Evolutionary conservation across 208 protist species (phyloP), one percentile per base, ranked within the genome.

Genomic region (Acanthamoeba sp.): DNA sequence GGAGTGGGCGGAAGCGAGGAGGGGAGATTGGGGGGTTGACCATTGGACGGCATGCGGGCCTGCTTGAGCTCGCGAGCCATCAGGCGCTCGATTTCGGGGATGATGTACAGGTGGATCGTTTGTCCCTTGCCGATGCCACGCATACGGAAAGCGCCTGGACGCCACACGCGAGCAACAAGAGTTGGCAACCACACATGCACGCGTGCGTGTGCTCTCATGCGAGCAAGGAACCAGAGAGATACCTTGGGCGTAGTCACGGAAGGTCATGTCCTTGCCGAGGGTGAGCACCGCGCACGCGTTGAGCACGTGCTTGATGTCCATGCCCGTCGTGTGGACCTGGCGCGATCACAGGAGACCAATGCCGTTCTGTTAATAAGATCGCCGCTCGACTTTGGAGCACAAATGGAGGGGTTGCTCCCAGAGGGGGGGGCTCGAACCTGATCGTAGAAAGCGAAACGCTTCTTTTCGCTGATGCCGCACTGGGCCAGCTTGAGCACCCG

Each of bases 261-360:
- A 99, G 6, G 98, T 98, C 94, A 99, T 98, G 95, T 99, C 98
- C 96, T 99, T 99, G 73, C 98, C 98, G 27, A 99, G 90, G 1
- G 98, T 99, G 59, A 99, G 95, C 36, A 98, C 98, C 16, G 98
- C 98, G 20, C 95, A 95, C 1, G 98, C 98, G 42, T 98, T 99
- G 36, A 98, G 96, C 0, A 97, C 96, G 89, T 99, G 98, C 95
- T 98, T 98, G 66, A 99, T 98, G 90, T 99, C 98, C 89, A 98
- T 99, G 73, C 98, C 98, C 40, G 98, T 99, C 45, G 98, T 99
- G 96, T 99, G 98, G 24, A 99, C 97, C 96, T 98, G 97, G n/a
- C n/a, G n/a, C n/a, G n/a, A n/a, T n/a, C n/a, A n/a, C n/a, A n/a
- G n/a, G n/a, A n/a, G n/a, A n/a, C n/a, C n/a, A n/a, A n/a, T n/a